A percentile compares a stretch with the other conserved stretches of the same genome.
Conservation (phyloP, 306 rosid genomes). For the Vigna reflexopilosa region DNA sequence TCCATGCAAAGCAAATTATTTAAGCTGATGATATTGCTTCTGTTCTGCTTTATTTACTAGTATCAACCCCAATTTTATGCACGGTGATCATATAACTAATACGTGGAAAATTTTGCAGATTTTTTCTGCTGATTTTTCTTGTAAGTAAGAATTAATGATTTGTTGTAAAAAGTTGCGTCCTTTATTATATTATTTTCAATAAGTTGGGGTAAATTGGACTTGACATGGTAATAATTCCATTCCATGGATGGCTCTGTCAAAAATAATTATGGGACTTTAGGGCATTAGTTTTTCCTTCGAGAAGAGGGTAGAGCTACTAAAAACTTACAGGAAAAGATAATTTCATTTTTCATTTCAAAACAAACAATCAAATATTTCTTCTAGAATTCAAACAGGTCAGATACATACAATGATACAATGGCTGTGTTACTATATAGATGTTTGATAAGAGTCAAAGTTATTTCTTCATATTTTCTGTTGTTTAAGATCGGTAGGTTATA, state of each 20-base stretch:
- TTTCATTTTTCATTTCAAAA: neutral
- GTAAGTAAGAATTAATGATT: too few relatives aligned
- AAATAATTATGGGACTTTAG: neutral
- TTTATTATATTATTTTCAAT: too few relatives aligned
- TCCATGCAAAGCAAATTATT: neutral
- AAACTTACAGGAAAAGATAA: neutral
- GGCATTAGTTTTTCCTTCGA: neutral
- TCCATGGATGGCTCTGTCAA: too few relatives aligned
- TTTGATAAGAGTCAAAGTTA: constrained; percentile 13
- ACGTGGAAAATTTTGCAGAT: neutral
- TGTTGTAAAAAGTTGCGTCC: too few relatives aligned
- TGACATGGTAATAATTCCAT: too few relatives aligned
- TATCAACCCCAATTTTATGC: neutral
- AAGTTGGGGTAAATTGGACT: too few relatives aligned
- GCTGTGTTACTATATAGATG: neutral
- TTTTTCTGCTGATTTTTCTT: too few relatives aligned
- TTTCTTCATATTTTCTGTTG: constrained; percentile 23
- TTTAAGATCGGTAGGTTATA: constrained; percentile 29
- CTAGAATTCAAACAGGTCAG: neutral
- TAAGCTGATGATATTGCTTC: constrained; percentile 11
- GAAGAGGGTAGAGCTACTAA: neutral
- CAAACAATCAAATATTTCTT: constrained; percentile 16
- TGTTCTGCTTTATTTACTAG: constrained; percentile 20
- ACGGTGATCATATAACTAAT: neutral
- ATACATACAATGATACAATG: constrained; percentile 9